phyloP scores from a whole-genome alignment of 2,329 filamentous ascomycete species.

The Epichloe coenophiala region DNA sequence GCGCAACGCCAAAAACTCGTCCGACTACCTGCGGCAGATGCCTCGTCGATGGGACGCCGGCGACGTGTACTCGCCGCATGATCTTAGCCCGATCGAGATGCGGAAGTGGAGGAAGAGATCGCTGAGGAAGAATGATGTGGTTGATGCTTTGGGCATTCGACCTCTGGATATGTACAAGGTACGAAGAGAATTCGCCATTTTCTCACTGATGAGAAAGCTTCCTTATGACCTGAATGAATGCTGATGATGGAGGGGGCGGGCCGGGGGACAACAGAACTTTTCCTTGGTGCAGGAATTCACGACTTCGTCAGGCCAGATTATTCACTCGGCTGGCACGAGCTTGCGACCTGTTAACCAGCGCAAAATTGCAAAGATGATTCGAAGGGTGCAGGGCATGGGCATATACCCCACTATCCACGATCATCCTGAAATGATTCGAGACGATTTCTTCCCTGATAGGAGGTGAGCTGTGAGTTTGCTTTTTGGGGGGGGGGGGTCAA shows the following conservation, averaged over 20 bases:
- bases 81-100: conserved; percentile 67
- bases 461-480: not conserved
- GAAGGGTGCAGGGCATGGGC: conserved; percentile 77
- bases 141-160: conserved; percentile 68
- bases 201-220: not conserved
- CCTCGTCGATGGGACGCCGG: conserved; percentile 60
- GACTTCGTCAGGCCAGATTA: conserved; percentile 73
- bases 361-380: conserved; percentile 82
- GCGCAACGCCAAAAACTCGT: conserved; percentile 25
- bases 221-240: not conserved
- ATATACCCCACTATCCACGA: conserved; percentile 82
- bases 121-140: conserved; percentile 52
- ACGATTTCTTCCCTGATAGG: conserved; percentile 18
- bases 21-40: conserved; percentile 49
- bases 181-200: conserved; percentile 4
- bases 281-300: conserved; percentile 82
- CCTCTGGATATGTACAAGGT: conserved; percentile 84
- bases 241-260: not conserved
- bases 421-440: conserved; percentile 67
- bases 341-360: conserved; percentile 83
- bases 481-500: not conserved
- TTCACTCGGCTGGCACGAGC: conserved; percentile 60
- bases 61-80: conserved; percentile 83
- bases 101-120: conserved; percentile 57
- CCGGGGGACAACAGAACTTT: conserved; percentile 55